Evolutionary conservation across 495 filamentous ascomycete genomes (phyloP).

Genomic region (Pseudotulostoma volvatum): DNA sequence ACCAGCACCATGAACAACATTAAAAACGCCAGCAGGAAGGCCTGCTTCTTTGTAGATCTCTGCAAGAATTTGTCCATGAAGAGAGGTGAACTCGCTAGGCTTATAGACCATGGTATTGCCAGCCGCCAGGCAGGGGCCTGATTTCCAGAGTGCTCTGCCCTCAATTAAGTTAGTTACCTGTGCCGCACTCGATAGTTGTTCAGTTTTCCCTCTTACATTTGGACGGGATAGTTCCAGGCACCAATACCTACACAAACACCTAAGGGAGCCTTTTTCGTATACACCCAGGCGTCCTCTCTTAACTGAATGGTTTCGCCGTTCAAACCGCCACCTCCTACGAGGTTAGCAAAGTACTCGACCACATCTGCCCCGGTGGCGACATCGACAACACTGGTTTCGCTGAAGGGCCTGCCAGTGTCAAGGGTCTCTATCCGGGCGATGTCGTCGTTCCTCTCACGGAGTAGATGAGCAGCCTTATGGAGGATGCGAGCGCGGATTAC

Average conservation of each 20-base stretch:
- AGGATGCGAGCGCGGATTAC: conserved; percentile 53
- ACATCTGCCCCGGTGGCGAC: conserved; percentile 61
- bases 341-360: conserved; percentile 59
- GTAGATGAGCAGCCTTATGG: conserved; percentile 45
- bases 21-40: conserved; percentile 64
- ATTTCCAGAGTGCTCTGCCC: conserved; percentile 61
- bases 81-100: conserved; percentile 62
- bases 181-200: too few species aligned
- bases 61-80: conserved; percentile 53
- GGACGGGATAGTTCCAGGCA: conserved; percentile 76
- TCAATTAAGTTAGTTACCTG: conserved; percentile 2
- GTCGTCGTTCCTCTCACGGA: conserved; percentile 52
- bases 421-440: conserved; percentile 53
- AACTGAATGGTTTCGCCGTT: conserved; percentile 54
- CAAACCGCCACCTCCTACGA: conserved; percentile 50
- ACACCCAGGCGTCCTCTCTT: conserved; percentile 55
- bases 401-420: conserved; percentile 61
- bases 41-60: conserved; percentile 57
- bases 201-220: too few species aligned
- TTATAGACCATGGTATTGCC: conserved; percentile 85
- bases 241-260: conserved; percentile 69
- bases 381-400: conserved; percentile 61
- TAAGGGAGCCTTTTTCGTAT: conserved; percentile 55
- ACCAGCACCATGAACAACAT: conserved; percentile 58
- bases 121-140: conserved; percentile 62